Percentiles rank a stretch among this genome's conserved stretches.
phyloP scores from a whole-genome alignment of 371 early-diverging fungal genomes.

The Apophysomyces variabilis region DNA sequence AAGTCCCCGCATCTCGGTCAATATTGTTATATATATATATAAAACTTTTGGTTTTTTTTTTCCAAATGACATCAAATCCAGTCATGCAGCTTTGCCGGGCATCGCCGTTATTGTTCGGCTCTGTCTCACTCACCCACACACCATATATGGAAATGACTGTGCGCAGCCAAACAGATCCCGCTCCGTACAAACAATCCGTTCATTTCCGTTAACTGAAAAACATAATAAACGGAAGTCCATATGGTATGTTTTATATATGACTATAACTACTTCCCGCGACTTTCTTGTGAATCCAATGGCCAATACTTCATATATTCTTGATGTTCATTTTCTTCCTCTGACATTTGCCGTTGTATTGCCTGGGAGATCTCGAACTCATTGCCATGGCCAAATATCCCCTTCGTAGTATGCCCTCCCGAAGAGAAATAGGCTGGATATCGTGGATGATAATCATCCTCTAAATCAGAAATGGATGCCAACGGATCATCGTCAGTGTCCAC shows the following conservation, averaged over 20 bases:
- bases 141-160: no score
- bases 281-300: constrained; percentile 14
- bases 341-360: constrained; percentile 32
- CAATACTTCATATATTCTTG: constrained; percentile 30
- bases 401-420: background rate
- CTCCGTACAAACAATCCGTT: background rate
- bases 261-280: no score
- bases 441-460: constrained; percentile 20
- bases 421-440: background rate
- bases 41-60: no score
- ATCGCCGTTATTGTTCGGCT: no score
- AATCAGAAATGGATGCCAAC: background rate
- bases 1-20: no score
- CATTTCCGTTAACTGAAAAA: background rate
- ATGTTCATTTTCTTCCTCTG: constrained; percentile 36
- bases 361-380: constrained; percentile 33
- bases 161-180: background rate
- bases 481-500: constrained; percentile 17
- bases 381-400: background rate
- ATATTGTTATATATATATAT: no score
- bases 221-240: background rate
- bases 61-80: no score
- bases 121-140: no score
- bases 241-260: no score
- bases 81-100: background rate